Evolutionary conservation across 169 alveolate genomes (phyloP), one percentile per base, ranked within the genome.

Genomic region (Cryptosporidium bovis): DNA sequence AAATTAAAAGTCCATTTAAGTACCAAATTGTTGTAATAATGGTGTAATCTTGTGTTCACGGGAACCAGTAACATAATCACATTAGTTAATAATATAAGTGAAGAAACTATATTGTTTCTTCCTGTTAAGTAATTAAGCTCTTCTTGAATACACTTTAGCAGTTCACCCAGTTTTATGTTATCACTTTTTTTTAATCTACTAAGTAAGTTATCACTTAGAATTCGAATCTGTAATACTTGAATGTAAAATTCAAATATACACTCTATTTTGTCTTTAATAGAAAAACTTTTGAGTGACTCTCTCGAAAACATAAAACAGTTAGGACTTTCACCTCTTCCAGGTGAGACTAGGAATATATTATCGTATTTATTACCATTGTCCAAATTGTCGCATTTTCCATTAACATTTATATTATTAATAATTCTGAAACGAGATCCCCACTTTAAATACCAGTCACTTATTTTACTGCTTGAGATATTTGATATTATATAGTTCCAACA

Each of bases 311-410:
- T 33, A 20, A 77, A 20, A 40, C 71, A 40, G 12, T 31, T 27
- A 10, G 34, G 51, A 13, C 18, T 64, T n/a, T 77, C 85, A 13
- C 85, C 85, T 24, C 71, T 60, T 33, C 85, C 85, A 2, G 85
- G 44, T 10, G 85, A 60, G 16, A 77, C 65, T 65, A 65, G 40
- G 5, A 27, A 2, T 20, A 62, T 62, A 0, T 62, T 62, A 7
- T 20, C 34, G 27, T 24, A 24, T 24, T 24, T 24, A 24, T 24
- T 24, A 24, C 27, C 27, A 16, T 56, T 20, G 0, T 13, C 24
- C 18, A 20, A 56, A n/a, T 20, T 64, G 12, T 36, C 55, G n/a
- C n/a, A 8, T 29, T 20, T 15, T 15, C 82, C 60, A 6, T 65
- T 65, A 34, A 34, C 3, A 64, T 27, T 8, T 7, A 18, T 4